A percentile compares a stretch with the other conserved stretches of the same genome.
phyloP scores from a whole-genome alignment of 179 eudicot genomes.

The Gypsophila paniculata region DNA sequence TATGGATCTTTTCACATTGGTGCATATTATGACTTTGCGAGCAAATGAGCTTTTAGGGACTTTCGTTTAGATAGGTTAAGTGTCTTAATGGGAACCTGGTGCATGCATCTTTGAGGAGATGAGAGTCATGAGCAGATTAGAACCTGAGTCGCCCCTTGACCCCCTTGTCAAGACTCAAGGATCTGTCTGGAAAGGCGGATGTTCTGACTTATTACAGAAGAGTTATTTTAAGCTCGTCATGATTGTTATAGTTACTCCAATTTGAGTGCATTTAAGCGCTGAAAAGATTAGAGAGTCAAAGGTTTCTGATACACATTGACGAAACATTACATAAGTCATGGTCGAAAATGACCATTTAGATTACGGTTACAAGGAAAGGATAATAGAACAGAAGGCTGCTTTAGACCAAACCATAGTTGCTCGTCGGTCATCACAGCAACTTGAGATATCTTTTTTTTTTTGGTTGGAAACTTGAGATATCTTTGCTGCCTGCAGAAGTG shows the following conservation, averaged over 20 bases:
- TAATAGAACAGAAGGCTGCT: slow-evolving; percentile 18
- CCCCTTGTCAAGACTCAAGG: not conserved
- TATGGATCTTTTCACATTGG: not conserved
- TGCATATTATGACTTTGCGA: not conserved
- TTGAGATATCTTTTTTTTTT: too few species aligned
- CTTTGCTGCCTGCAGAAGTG: slow-evolving; percentile 26
- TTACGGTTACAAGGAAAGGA: slow-evolving; percentile 19
- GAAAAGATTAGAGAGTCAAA: not conserved
- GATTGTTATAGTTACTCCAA: not conserved
- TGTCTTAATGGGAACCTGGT: not conserved
- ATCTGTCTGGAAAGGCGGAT: not conserved
- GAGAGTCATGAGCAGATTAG: not conserved
- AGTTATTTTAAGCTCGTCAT: not conserved
- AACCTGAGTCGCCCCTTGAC: not conserved
- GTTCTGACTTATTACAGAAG: not conserved
- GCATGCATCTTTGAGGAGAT: slow-evolving; percentile 1
- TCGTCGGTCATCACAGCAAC: slow-evolving; percentile 17
- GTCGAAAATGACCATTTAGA: slow-evolving; percentile 21
- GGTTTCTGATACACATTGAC: slow-evolving; percentile 24
- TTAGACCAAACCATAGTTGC: slow-evolving; percentile 10
- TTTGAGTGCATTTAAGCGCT: not conserved
- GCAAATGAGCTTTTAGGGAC: not conserved
- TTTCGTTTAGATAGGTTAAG: not conserved
- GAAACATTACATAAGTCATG: slow-evolving; percentile 22
- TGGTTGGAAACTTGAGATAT: slow-evolving; percentile 13